Percentiles rank a stretch among this genome's conserved stretches.
phyloP scores from a whole-genome alignment of 306 rosid genomes.

The Quercus ilex region DNA sequence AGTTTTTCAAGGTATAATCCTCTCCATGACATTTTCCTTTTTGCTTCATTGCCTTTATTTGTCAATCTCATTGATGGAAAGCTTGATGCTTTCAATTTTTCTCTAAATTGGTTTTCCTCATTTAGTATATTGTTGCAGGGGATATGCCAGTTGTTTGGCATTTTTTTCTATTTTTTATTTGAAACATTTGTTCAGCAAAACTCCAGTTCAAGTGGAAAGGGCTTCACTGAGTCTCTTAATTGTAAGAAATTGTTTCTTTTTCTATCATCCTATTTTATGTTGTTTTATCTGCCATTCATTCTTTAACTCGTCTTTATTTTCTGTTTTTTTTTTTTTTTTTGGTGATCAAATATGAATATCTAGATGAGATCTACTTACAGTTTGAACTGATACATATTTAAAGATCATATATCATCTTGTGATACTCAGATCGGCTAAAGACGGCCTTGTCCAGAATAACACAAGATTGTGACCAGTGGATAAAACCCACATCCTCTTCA shows the following conservation, averaged over 20 bases:
- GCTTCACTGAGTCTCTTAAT: constrained; percentile 54
- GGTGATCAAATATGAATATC: neutral
- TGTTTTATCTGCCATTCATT: neutral
- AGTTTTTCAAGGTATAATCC: constrained; percentile 77
- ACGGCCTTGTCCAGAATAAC: constrained; percentile 77
- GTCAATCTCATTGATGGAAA: constrained; percentile 17
- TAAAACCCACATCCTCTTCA: constrained; percentile 53
- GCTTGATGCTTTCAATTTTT: constrained; percentile 25
- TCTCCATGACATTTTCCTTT: constrained; percentile 16
- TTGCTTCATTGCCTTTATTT: neutral
- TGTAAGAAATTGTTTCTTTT: constrained; percentile 45
- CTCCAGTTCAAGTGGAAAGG: constrained; percentile 65
- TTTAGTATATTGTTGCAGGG: constrained; percentile 80
- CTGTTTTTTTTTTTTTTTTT: neutral
- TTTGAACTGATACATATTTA: constrained; percentile 26
- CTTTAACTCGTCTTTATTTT: neutral
- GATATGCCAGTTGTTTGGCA: constrained; percentile 85
- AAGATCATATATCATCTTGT: constrained; percentile 27
- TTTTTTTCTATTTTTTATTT: constrained; percentile 68
- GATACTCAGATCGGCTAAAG: constrained; percentile 73
- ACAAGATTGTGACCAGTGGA: constrained; percentile 92
- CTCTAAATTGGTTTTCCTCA: constrained; percentile 51
- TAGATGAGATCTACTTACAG: constrained; percentile 10
- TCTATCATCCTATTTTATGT: neutral
- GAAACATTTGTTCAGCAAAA: constrained; percentile 87